These are phyloP conservation scores for Hypericum androsaemum DNA, from an alignment of 345 rosid species.

Conservation along the genomic window DNA sequence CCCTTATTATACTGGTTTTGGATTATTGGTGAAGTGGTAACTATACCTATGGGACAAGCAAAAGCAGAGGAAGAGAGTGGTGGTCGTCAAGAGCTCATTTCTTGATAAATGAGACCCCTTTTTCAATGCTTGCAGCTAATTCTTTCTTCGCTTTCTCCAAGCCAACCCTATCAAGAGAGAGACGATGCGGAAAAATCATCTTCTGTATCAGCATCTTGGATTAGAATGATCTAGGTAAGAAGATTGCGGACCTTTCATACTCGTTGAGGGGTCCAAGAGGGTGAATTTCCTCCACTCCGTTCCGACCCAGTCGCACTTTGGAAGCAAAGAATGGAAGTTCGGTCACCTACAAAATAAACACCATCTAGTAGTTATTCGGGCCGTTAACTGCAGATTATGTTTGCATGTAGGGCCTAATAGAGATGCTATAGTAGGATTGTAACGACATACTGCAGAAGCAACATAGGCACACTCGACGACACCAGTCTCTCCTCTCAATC, in stretches of 20 bases:
- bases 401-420: not conserved
- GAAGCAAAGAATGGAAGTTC: conserved; percentile 95
- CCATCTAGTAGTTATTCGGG: not conserved
- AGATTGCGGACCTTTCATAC: conserved; percentile 53
- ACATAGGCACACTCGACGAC: conserved; percentile 69
- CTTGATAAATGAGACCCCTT: conserved; percentile 60
- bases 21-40: not conserved
- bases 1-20: too few relatives aligned
- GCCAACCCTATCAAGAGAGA: conserved; percentile 35
- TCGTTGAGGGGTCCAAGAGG: conserved; percentile 78
- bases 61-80: not conserved
- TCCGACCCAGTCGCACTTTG: conserved; percentile 69
- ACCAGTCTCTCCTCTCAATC: conserved; percentile 74
- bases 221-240: too few relatives aligned
- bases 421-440: not conserved
- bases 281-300: conserved; percentile 65
- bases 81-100: conserved; percentile 22
- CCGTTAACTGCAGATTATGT: not conserved
- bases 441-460: conserved; percentile 52
- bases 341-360: conserved; percentile 45
- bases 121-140: conserved; percentile 61
- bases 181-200: not conserved
- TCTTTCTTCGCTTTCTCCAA: conserved; percentile 90
- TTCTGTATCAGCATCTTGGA: too few relatives aligned
- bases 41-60: too few relatives aligned